Base-by-base conservation (phyloP, 129 eudicot species). In the Scalesia atractyloides region DNA sequence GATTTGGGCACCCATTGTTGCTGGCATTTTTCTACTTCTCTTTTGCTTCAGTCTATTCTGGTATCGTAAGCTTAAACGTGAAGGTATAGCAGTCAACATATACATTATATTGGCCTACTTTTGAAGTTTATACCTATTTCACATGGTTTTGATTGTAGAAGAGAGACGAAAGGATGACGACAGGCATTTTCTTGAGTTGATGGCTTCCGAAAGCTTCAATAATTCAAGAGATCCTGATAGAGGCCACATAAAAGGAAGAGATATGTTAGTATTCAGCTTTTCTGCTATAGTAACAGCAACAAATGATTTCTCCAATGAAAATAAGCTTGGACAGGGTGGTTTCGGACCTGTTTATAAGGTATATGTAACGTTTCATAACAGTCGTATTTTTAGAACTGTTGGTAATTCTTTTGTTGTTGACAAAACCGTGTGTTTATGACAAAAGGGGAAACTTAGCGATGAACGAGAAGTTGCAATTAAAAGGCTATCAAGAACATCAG, bases 271-370 rank as follows among this genome's bases (percentile, higher is more conserved):
- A 1, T 81, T 78, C 66, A 84, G 41, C 41, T 36, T 36, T 2
- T 4, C 41, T 36, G 41, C 41, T 36, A 36, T 36, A 36, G 41
- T 36, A 36, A 36, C 41, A 36, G 41, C 41, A 1, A 22, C 85
- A 18, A 26, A 67, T 66, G 76, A 70, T 67, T 83, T 83, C 64
- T 80, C 90, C 5, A 5, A 20, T 36, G 79, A 76, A 24, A 82
- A 76, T 65, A 85, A 82, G 62, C 85, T 85, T 7, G 87, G 87
- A 19, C 75, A 76, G 16, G 90, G 90, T 57, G 60, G 60, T 54
- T 54, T 54, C 19, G 60, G 60, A 54, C 60, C 60, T 54, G 60
- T 54, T 54, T 54, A 82, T 69, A 80, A 80, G 84, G 89, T 85
- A 22, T 26, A 1, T 26, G n/a, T 26, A 26, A 1, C 0, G 1